A percentile compares a stretch with the other conserved stretches of the same genome.
phyloP scores from a whole-genome alignment of 441 rosid genomes.

The Melastoma candidum region DNA sequence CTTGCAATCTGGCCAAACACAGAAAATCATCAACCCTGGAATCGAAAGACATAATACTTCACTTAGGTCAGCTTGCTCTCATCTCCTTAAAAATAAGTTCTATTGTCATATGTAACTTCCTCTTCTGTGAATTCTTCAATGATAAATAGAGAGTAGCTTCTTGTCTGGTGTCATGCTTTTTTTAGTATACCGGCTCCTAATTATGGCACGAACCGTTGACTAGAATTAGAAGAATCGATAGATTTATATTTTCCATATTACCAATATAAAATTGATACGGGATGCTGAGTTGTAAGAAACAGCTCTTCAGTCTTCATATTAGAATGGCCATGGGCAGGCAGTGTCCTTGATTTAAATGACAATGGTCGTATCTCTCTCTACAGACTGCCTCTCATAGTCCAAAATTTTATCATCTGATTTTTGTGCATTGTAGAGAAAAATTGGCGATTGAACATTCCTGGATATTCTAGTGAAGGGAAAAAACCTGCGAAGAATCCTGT shows the following conservation, averaged over 20 bases:
- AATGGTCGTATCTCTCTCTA: constrained; percentile 4
- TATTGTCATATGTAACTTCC: constrained; percentile 1
- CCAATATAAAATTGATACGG: no score
- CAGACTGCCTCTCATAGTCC: neutral
- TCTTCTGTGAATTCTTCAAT: neutral
- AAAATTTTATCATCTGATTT: constrained; percentile 12
- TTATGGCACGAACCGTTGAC: no score
- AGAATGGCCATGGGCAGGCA: no score
- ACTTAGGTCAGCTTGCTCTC: constrained; percentile 59
- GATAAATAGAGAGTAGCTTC: neutral
- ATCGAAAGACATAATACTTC: constrained; percentile 83
- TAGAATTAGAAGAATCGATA: no score
- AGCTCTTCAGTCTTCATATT: no score
- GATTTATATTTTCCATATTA: no score
- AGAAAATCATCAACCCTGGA: constrained; percentile 84
- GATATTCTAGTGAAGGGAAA: constrained; percentile 72
- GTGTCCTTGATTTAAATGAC: no score
- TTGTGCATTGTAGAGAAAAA: constrained; percentile 58
- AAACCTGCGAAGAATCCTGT: constrained; percentile 58
- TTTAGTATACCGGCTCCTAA: no score
- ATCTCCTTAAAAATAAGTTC: neutral
- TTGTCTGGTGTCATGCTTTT: neutral
- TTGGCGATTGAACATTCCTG: constrained; percentile 73
- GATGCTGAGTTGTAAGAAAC: no score
- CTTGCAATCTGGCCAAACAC: constrained; percentile 92